These are phyloP conservation scores for Cladosporium sp. DNA, from an alignment of 2,329 filamentous ascomycete genomes.

Conservation along the genomic window DNA sequence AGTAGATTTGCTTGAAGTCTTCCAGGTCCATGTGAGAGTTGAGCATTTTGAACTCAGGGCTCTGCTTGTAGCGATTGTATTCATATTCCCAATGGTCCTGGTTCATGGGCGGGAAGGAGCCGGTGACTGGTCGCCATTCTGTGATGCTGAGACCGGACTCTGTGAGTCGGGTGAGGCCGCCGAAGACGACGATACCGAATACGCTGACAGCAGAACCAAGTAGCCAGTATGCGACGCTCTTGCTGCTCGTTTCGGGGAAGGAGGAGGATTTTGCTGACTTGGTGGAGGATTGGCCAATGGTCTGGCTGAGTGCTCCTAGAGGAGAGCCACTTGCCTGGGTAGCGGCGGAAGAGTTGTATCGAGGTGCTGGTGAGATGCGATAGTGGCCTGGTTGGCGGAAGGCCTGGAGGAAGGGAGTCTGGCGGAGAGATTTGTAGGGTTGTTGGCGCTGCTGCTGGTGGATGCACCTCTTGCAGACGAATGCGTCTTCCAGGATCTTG, in stretches of 20 bases:
- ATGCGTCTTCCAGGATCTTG: conserved; percentile 20
- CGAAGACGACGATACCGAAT: conserved; percentile 95
- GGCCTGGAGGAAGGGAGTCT: conserved; percentile 33
- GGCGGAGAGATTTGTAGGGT: conserved; percentile 24
- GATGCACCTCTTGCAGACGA: conserved; percentile 31
- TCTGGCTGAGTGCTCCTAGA: conserved; percentile 29
- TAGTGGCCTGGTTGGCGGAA: conserved; percentile 26
- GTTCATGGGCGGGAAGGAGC: conserved; percentile 78
- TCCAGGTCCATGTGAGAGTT: conserved; percentile 89
- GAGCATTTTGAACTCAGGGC: conserved; percentile 86
- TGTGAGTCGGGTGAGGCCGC: conserved; percentile 86
- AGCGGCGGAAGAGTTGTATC: conserved; percentile 14
- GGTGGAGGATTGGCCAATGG: conserved; percentile 19
- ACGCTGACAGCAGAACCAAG: conserved; percentile 87
- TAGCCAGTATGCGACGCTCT: conserved; percentile 85
- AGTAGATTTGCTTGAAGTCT: conserved; percentile 99
- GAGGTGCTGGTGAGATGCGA: conserved; percentile 21
- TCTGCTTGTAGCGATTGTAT: conserved; percentile 86
- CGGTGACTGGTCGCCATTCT: conserved; percentile 96
- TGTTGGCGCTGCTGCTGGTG: conserved; percentile 23
- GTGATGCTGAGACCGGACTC: conserved; percentile 98
- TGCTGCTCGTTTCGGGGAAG: conserved; percentile 51
- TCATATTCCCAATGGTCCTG: conserved; percentile 83
- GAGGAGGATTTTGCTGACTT: conserved; percentile 16
- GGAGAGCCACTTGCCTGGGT: conserved; percentile 24